Base-by-base conservation (phyloP, 106 monocot species). In the Amphibolis antarctica region DNA sequence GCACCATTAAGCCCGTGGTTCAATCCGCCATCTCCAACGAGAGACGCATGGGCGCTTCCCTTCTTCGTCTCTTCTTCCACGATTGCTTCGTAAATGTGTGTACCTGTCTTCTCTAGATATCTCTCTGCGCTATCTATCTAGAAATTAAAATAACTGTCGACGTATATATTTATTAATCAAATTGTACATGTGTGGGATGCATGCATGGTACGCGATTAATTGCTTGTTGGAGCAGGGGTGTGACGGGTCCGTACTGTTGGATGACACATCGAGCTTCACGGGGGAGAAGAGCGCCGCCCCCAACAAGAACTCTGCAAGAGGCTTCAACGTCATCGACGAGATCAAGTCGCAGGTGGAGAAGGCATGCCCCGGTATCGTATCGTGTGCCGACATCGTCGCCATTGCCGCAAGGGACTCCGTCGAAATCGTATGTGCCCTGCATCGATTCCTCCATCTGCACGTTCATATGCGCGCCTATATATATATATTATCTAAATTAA, bases 281-380 rank as follows among this genome's bases (percentile, higher is more conserved):
- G 88, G 88, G 0, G 88, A 88, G 73, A 88, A 88, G 74, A 81
- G 27, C 1, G 80, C 88, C 4, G 46, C 31, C 4, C 76, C 88
- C 0, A 88, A 88, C 67, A 58, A 42, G 36, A 75, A 81, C 10
- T 81, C 88, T 1, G 74, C 70, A 0, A 69, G 88, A 62, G 83
- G 88, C 0, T 88, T 88, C 26, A 70, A 88, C 14, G 88, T 88
- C 24, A 74, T 88, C 20, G 88, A 88, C 76, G 76, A 60, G 5
- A 71, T 83, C 12, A 88, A 88, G 64, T 29, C 80, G 0, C 62
- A 72, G 12, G 81, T 85, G 10, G 82, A 89, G 75, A 72, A 67
- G 28, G 70, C 20, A 2, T 89, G 82, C 44, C 81, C 79, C 0
- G 82, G 72, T 1, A 66, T 77, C 1, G 85, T 85, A 10, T 89